phyloP scores from a whole-genome alignment of 768 basidiomycete species.

The Mycena rebaudengoi region DNA sequence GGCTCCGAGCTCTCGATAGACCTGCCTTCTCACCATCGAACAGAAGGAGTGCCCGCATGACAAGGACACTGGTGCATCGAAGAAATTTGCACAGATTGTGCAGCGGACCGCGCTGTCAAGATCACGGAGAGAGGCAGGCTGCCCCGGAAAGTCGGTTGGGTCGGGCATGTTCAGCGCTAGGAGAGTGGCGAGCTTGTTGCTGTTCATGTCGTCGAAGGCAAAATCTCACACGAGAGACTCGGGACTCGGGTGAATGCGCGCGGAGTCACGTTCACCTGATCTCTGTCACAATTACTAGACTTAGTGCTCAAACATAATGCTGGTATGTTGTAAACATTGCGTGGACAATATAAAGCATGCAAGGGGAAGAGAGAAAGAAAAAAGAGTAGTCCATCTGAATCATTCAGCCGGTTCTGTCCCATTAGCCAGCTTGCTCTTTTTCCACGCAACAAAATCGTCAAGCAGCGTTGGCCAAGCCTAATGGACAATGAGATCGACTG shows the following conservation, averaged over 20 bases:
- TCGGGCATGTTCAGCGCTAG: conserved; percentile 52
- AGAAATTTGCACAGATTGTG: conserved; percentile 79
- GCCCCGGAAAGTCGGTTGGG: conserved; percentile 72
- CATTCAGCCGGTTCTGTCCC: conserved; percentile 18
- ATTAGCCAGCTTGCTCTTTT: conserved; percentile 41
- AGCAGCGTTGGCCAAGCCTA: conserved; percentile 87
- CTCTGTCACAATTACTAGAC: too few relatives aligned
- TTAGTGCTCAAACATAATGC: too few relatives aligned
- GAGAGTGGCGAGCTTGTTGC: conserved; percentile 8
- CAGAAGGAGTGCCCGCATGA: conserved; percentile 86
- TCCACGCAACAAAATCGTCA: conserved; percentile 83
- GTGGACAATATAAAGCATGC: background rate
- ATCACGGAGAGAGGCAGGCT: conserved; percentile 62
- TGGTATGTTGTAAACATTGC: too few relatives aligned
- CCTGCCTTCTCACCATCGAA: conserved; percentile 60
- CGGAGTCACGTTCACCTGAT: too few relatives aligned
- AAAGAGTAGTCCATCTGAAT: background rate
- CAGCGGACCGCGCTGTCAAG: conserved; percentile 77
- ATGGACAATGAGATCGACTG: conserved; percentile 1
- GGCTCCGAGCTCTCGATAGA: background rate
- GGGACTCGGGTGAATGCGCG: too few relatives aligned
- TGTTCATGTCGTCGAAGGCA: conserved; percentile 8
- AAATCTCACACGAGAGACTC: too few relatives aligned
- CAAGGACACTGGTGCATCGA: conserved; percentile 76
- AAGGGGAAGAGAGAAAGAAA: background rate